Percentiles rank a stretch among this genome's conserved stretches.
Evolutionary conservation across 345 rosid genomes (phyloP).

Genomic region (Physaria fendleri): DNA sequence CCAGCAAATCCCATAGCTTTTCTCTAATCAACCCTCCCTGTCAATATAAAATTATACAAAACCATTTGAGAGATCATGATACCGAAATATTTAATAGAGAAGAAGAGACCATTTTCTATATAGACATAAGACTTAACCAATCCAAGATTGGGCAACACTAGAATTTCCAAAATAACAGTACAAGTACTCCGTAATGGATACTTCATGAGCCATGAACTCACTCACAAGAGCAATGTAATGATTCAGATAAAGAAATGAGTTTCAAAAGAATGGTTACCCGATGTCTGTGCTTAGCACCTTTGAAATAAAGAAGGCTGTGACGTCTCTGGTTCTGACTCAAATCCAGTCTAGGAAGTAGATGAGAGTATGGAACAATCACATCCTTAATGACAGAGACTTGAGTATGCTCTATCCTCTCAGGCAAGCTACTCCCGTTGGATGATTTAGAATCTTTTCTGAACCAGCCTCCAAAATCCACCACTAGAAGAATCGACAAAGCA

Average conservation of each 20-base stretch:
- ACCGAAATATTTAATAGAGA: not conserved
- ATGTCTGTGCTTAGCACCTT: conserved; percentile 93
- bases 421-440: conserved; percentile 40
- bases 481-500: conserved; percentile 78
- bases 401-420: conserved; percentile 61
- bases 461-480: conserved; percentile 99
- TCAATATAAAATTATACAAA: not conserved
- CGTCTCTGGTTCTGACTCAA: conserved; percentile 62
- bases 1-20: conserved; percentile 81
- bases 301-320: conserved; percentile 68
- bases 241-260: not conserved
- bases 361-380: conserved; percentile 88
- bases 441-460: conserved; percentile 71
- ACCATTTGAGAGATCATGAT: not conserved
- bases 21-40: conserved; percentile 87
- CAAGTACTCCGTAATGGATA: not conserved
- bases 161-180: not conserved
- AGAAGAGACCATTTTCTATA: too few species aligned
- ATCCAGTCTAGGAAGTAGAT: conserved; percentile 65
- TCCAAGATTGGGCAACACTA: not conserved
- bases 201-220: not conserved
- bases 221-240: not conserved
- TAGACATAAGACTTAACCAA: not conserved
- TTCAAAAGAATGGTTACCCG: conserved; percentile 39
- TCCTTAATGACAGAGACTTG: conserved; percentile 95